phyloP scores from a whole-genome alignment of 2,329 filamentous ascomycete species.

The Zarea fungicola region DNA sequence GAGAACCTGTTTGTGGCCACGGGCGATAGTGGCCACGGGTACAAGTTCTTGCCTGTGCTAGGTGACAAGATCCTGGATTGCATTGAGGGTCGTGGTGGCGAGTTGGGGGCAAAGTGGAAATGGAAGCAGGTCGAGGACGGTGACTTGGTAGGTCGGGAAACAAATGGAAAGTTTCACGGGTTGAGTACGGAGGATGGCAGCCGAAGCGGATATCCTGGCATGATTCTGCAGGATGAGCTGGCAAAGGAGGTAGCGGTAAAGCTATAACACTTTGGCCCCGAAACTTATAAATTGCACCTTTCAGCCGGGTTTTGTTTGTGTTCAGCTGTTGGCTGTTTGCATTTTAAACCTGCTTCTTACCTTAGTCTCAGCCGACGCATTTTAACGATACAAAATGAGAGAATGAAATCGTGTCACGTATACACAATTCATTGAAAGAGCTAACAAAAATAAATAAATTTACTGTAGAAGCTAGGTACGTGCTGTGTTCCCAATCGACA shows the following conservation, averaged over 20 bases:
- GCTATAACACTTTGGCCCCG: too few species aligned
- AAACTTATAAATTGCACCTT: too few species aligned
- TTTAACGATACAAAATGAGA: too few species aligned
- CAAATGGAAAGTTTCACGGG: conserved; percentile 31
- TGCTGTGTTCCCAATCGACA: too few species aligned
- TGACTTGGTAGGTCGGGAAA: conserved; percentile 28
- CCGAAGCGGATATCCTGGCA: conserved; percentile 42
- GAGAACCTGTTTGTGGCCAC: conserved; percentile 55
- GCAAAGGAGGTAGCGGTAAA: conserved; percentile 20
- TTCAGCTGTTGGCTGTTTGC: too few species aligned
- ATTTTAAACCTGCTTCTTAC: too few species aligned
- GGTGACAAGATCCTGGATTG: conserved; percentile 57
- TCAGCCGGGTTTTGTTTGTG: too few species aligned
- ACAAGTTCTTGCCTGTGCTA: conserved; percentile 64
- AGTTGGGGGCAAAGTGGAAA: conserved; percentile 54
- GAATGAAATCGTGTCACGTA: too few species aligned
- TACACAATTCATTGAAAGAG: too few species aligned
- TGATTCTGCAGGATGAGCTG: conserved; percentile 42
- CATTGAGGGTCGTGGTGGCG: conserved; percentile 40
- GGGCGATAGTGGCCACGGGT: conserved; percentile 60
- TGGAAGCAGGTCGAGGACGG: conserved; percentile 53
- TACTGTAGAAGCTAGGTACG: too few species aligned
- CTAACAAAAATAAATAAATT: too few species aligned
- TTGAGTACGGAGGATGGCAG: conserved; percentile 50
- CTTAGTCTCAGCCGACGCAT: too few species aligned